Evolutionary conservation across 163 green algal species (phyloP).

Genomic region (Chloromonas sp.): DNA sequence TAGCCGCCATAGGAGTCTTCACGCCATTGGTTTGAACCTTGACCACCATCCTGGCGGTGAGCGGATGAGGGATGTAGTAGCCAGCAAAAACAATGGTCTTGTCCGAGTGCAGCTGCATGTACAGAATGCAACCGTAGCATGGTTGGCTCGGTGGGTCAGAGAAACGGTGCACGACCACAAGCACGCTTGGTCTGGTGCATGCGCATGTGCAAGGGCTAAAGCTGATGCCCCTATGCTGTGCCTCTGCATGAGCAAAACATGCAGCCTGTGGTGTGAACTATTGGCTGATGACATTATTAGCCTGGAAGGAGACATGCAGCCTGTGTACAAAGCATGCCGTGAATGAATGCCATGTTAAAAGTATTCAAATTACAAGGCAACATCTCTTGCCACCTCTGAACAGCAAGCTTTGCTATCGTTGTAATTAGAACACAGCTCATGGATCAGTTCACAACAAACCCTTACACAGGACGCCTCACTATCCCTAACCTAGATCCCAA

Average conservation of each 20-base stretch:
- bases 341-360: no score
- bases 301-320: no score
- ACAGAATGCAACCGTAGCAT: conserved; percentile 46
- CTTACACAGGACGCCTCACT: no score
- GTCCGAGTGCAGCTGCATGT: conserved; percentile 84
- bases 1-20: conserved; percentile 47
- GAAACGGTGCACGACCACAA: not conserved
- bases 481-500: no score
- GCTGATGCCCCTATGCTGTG: not conserved
- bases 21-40: conserved; percentile 71
- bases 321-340: no score
- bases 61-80: conserved; percentile 92
- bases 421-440: not conserved
- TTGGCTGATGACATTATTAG: no score
- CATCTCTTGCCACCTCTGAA: no score
- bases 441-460: conserved; percentile 22
- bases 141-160: conserved; percentile 77
- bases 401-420: no score
- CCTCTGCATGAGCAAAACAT: no score
- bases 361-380: no score
- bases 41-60: conserved; percentile 85
- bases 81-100: conserved; percentile 82
- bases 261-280: no score
- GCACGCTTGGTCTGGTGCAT: not conserved
- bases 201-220: not conserved